Percentiles rank a stretch among this genome's conserved stretches.
These are phyloP conservation scores for Diaporthe nobilis DNA, from an alignment of 2,329 filamentous ascomycete genomes.

Conservation along the genomic window DNA sequence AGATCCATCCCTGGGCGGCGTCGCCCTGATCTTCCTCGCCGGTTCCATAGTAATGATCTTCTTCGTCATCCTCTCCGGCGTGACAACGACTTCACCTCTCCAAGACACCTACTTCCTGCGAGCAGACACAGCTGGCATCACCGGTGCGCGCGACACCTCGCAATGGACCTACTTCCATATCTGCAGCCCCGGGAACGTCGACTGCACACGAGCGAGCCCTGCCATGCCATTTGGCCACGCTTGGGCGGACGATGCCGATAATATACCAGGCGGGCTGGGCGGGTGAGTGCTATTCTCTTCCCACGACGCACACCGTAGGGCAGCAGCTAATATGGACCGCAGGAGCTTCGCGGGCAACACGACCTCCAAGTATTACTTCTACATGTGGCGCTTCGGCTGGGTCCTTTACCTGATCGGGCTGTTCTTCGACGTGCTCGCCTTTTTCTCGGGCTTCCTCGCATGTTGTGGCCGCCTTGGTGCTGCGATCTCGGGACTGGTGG, in stretches of 20 bases:
- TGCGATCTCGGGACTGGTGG: constrained; percentile 73
- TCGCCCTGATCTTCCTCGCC: constrained; percentile 64
- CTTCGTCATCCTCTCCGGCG: constrained; percentile 71
- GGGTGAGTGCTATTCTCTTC: constrained; percentile 53
- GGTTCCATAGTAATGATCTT: constrained; percentile 68
- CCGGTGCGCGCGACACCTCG: constrained; percentile 74
- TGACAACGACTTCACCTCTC: constrained; percentile 67
- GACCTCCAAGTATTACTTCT: constrained; percentile 77
- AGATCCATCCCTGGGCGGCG: constrained; percentile 59
- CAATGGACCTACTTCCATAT: constrained; percentile 95
- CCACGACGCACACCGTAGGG: background rate
- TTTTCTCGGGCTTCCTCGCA: constrained; percentile 78
- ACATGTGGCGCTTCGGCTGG: constrained; percentile 93
- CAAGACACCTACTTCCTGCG: constrained; percentile 88
- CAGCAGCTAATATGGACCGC: background rate
- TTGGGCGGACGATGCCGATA: constrained; percentile 64
- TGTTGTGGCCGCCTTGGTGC: constrained; percentile 80
- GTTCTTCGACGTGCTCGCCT: constrained; percentile 79
- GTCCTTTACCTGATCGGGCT: constrained; percentile 89
- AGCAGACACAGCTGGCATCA: constrained; percentile 81
- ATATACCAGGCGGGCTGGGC: constrained; percentile 60
- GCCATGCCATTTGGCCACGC: constrained; percentile 82
- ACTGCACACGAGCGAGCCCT: constrained; percentile 75
- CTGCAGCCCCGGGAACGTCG: constrained; percentile 74
- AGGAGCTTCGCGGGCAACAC: constrained; percentile 64